Evolutionary conservation across 306 rosid species (phyloP).

Genomic region (Quercus aquifolioides): DNA sequence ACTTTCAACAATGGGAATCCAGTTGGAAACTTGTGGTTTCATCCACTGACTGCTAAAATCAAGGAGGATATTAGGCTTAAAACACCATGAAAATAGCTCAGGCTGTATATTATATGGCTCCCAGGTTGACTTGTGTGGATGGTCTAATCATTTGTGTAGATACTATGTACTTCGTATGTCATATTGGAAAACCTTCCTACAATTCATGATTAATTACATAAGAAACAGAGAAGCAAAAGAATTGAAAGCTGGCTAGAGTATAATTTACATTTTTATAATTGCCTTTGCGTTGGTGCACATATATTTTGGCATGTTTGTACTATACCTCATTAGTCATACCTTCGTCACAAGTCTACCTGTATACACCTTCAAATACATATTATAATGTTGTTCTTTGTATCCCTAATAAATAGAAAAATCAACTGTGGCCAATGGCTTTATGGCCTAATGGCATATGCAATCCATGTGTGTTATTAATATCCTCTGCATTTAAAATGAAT

Average conservation of each 20-base stretch:
- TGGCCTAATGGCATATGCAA: too few species aligned
- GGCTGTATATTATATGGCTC: conserved; percentile 21
- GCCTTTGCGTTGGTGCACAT: conserved; percentile 16
- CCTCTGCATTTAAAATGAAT: too few species aligned
- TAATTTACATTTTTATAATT: conserved; percentile 22
- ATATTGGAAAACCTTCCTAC: conserved; percentile 31
- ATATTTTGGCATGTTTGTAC: neutral
- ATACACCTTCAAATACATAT: neutral
- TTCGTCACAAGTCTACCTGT: neutral
- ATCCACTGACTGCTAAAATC: conserved; percentile 47
- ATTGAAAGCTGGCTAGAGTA: conserved; percentile 52
- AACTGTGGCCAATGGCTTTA: neutral
- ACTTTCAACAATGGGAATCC: conserved; percentile 29
- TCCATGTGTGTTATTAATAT: too few species aligned
- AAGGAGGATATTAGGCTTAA: conserved; percentile 42
- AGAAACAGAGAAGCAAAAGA: conserved; percentile 46
- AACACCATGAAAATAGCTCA: conserved; percentile 15
- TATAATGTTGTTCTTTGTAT: neutral
- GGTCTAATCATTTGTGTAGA: conserved; percentile 52
- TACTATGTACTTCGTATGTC: conserved; percentile 30
- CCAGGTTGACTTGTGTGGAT: conserved; percentile 50
- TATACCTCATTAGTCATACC: too few species aligned
- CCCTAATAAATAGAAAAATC: neutral
- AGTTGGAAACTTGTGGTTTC: conserved; percentile 52
- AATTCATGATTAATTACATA: conserved; percentile 30